Evolutionary conservation across 208 protist species (phyloP), one percentile per base, ranked within the genome.

Genomic region (Trypanosoma platydactyli): DNA sequence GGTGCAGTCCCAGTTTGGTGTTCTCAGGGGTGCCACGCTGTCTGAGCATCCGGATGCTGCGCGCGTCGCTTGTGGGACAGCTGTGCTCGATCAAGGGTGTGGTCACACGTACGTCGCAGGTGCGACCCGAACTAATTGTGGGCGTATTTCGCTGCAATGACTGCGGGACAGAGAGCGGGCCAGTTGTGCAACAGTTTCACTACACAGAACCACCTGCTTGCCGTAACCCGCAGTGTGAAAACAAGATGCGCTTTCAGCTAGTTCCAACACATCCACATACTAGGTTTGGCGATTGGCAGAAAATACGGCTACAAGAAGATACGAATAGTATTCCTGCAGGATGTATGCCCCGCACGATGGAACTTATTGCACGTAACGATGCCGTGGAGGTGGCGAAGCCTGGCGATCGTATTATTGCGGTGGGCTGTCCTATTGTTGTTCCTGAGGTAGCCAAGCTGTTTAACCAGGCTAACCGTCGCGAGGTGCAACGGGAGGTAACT

Each of bases 241-340:
- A 99, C 80, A 92, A 81, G 33, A 83, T 58, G 40, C 77, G 80
- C 25, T 99, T 97, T 80, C 72, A 92, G 48, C 81, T 99, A 6
- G 70, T 93, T 35, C 86, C 85, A 0, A 86, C 80, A 15, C 86
- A 94, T 76, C 86, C 79, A 3, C 83, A 83, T 0, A 96, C 91
- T 9, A 73, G 73, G 38, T 99, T 99, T 76, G 84, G 88, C 6
- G 99, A 99, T 74, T 99, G 98, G 98, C 99, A 99, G 83, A 97
- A 98, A 50, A 79, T 99, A 50, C 83, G 95, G 11, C 84, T 99
- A 56, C 97, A 99, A 77, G 97, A 99, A 79, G 94, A 97, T 68
- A 66, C 97, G 1, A 91, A 97, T 67, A 92, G 98, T 70, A 98
- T 99, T 56, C 97, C 97, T 0, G 82, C 95, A 5, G 98, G 98